These are phyloP conservation scores for Hansenula sp. DNA, from an alignment of 1,139 yeast genomes.

Conservation along the genomic window DNA sequence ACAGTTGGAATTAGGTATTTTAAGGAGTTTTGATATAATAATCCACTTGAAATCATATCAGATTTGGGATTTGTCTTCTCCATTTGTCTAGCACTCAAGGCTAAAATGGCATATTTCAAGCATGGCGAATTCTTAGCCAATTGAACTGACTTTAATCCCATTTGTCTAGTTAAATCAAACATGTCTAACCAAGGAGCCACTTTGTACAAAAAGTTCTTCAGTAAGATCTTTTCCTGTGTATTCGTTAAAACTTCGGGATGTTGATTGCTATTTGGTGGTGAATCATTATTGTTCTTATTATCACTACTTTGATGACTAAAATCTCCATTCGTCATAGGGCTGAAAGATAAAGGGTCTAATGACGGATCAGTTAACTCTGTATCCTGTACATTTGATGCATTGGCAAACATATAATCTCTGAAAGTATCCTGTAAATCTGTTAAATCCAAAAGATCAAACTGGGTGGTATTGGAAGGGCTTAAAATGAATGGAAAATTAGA, in stretches of 20 bases:
- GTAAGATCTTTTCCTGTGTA: constrained; percentile 23
- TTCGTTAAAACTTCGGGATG: constrained; percentile 13
- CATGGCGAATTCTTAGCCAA: constrained; percentile 23
- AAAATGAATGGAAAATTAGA: constrained; percentile 3
- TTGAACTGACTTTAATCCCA: constrained; percentile 26
- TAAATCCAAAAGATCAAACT: constrained; percentile 15
- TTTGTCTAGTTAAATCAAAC: constrained; percentile 30
- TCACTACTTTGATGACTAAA: no score
- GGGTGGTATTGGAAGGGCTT: constrained; percentile 7
- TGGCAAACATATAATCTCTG: constrained; percentile 33
- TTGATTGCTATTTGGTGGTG: neutral
- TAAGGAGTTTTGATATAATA: constrained; percentile 27
- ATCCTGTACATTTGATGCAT: constrained; percentile 20
- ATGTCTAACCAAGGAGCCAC: constrained; percentile 35
- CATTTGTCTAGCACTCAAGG: constrained; percentile 30
- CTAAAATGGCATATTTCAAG: constrained; percentile 27
- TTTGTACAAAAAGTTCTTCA: constrained; percentile 28
- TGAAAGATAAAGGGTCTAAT: neutral
- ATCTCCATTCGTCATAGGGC: neutral
- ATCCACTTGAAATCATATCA: constrained; percentile 4
- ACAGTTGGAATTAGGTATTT: constrained; percentile 29
- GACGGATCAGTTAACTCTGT: constrained; percentile 1
- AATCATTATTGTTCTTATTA: neutral
- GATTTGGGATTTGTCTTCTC: constrained; percentile 21
- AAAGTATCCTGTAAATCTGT: constrained; percentile 26